Evolutionary conservation across 441 rosid species (phyloP), one percentile per base, ranked within the genome.

Genomic region (Pelargonium australe): DNA sequence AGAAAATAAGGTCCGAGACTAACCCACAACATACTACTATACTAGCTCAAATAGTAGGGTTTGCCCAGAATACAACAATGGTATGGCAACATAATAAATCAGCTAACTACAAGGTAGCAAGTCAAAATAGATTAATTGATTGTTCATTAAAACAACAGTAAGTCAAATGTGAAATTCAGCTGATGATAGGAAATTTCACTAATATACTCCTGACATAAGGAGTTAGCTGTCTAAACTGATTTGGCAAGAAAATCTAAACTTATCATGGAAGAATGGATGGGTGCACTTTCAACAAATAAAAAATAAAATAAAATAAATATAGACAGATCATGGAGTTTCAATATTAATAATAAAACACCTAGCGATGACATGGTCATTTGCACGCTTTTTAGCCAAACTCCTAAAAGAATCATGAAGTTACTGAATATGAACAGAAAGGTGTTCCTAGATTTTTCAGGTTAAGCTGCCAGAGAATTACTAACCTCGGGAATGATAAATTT

Each of bases 401-500:
- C 43, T 8, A 40, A 40, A 40, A 53, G 17, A 16, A n/a, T 53
- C 19, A 14, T 49, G 16, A 49, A 13, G 55, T 49, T 49, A 49
- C 55, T 5, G 16, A n/a, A 49, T 49, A n/a, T 12, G 55, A 11
- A 49, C 55, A 49, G 55, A 49, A 12, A 49, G 55, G 14, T 13
- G 55, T 49, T 49, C 55, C 10, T 49, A 40, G 43, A 40, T 6
- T 7, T 40, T 40, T 40, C 10, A 40, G 0, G 43, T 40, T 40
- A 40, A 40, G 10, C 43, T 6, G 43, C 43, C 43, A 40, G 43
- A 40, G 10, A 40, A 40, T n/a, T 47, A 67, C 71, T 77, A 83
- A 92, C 98, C 96, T 84, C 89, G 3, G 98, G 98, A 66, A 89
- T 92, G 14, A 95, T 95, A 69, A 95, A 92, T 70, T 95, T 90